Base-by-base conservation (phyloP, 176 grass and related monocot genomes). In the Elymus sibiricus region DNA sequence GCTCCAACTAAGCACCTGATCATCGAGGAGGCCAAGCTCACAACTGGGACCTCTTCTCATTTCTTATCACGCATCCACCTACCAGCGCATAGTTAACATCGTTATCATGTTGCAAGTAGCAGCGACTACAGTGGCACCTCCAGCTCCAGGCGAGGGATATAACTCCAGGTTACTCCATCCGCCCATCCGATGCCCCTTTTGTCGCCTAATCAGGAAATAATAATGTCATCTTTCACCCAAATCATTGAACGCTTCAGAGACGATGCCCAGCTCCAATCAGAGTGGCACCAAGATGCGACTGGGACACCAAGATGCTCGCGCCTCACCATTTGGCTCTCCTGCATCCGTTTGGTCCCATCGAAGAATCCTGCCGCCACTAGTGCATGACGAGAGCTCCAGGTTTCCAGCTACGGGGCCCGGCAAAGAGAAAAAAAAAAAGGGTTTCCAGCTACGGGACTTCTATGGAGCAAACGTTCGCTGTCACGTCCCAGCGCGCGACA, bases 261-360 rank as follows among this genome's bases (percentile, higher is more conserved):
- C 19, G 76, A 55, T 21, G 37, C 15, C 46, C n/a, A 42, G 38
- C 16, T 68, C n/a, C 70, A 73, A 34, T 31, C 28, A 55, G 56
- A 39, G 11, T 27, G 80, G 22, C 14, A 70, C 37, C 69, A 21
- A 69, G 26, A 37, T 22, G 73, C 38, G 51, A 13, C 32, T 59
- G 46, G 71, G 31, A 67, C 55, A 76, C 84, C 75, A 21, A 77
- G 74, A 86, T 79, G 74, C 74, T 64, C 66, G 17, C 24, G 7
- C 75, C 5, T 60, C 61, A 72, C 81, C 89, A 81, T 84, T 84
- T 91, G 85, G 68, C 68, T 79, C 67, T 37, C 67, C n/a, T 87
- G 55, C 42, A 5, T 12, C 37, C 22, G 64, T 58, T 76, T 77
- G 72, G 59, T 83, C 56, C 87, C 17, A 9, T 79, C 31, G 40